phyloP scores from a whole-genome alignment of 2,329 filamentous ascomycete species.

The Penicillium sumatraense region DNA sequence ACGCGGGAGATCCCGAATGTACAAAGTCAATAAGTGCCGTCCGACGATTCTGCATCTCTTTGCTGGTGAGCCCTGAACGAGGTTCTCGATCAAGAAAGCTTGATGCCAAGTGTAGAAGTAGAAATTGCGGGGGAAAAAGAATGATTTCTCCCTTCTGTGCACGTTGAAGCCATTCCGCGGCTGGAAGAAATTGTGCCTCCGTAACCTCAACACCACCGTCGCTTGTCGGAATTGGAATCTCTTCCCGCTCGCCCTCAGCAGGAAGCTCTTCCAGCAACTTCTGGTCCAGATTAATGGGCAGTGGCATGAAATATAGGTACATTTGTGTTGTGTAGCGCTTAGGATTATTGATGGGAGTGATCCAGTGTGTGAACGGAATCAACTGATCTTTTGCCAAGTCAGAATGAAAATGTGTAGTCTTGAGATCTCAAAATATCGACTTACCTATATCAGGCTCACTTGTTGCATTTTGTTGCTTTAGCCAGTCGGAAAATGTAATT shows the following conservation, averaged over 20 bases:
- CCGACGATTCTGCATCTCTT: slow-evolving; percentile 43
- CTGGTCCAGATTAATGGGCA: slow-evolving; percentile 45
- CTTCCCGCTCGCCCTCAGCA: slow-evolving; percentile 53
- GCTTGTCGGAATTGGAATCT: slow-evolving; percentile 70
- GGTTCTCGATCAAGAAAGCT: slow-evolving; percentile 52
- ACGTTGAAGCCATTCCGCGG: slow-evolving; percentile 69
- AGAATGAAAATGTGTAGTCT: background rate
- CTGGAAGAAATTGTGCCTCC: slow-evolving; percentile 75
- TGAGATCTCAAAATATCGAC: background rate
- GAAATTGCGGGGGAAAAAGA: slow-evolving; percentile 86
- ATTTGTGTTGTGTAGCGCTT: slow-evolving; percentile 93
- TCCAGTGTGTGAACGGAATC: slow-evolving; percentile 86
- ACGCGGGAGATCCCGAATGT: slow-evolving; percentile 49
- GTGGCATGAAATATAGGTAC: slow-evolving; percentile 89
- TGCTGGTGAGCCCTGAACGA: slow-evolving; percentile 23
- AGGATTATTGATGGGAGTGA: slow-evolving; percentile 73
- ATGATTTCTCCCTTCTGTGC: slow-evolving; percentile 71
- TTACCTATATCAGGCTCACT: slow-evolving; percentile 63
- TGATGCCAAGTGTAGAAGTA: slow-evolving; percentile 59
- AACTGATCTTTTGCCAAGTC: slow-evolving; percentile 59
- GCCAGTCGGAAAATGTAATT: slow-evolving; percentile 70
- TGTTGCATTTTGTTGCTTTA: slow-evolving; percentile 44
- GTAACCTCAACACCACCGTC: slow-evolving; percentile 75
- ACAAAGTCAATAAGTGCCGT: slow-evolving; percentile 54
- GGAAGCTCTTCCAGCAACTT: slow-evolving; percentile 38